phyloP scores from a whole-genome alignment of 352 stramenopile genomes.

The Globisporangium nodosum region DNA sequence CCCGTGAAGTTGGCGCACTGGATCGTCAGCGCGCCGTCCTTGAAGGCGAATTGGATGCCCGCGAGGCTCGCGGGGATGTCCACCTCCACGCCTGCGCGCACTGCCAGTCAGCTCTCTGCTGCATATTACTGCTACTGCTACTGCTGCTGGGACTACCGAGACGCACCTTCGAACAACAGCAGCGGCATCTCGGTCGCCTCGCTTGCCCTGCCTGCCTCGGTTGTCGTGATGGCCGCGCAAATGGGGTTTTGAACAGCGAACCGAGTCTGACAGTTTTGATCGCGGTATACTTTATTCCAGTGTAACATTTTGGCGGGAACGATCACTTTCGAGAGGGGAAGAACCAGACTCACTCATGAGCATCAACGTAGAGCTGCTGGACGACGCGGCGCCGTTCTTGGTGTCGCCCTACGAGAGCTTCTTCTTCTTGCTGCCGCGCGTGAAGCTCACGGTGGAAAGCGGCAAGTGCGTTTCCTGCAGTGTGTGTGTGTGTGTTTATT shows the following conservation, averaged over 20 bases:
- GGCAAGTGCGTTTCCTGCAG: constrained; percentile 45
- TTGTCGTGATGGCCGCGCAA: neutral
- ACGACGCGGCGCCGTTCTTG: constrained; percentile 51
- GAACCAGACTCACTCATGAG: constrained; percentile 37
- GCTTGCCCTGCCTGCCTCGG: neutral
- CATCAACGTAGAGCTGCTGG: constrained; percentile 70
- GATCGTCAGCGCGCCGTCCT: constrained; percentile 51
- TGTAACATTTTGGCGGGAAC: neutral
- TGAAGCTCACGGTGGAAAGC: constrained; percentile 73
- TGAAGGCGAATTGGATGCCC: constrained; percentile 66
- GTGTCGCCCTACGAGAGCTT: constrained; percentile 78
- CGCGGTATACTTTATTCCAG: neutral
- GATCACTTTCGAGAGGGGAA: neutral
- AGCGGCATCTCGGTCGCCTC: constrained; percentile 38
- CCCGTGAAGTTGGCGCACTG: constrained; percentile 72
- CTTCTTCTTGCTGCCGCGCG: constrained; percentile 67
- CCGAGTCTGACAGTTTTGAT: no score
- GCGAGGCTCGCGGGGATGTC: constrained; percentile 53
- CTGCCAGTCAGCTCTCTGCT: neutral
- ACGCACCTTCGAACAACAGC: constrained; percentile 64
- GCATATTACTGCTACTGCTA: neutral
- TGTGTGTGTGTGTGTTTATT: neutral
- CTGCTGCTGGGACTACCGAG: neutral
- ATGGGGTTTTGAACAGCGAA: neutral
- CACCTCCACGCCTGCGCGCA: constrained; percentile 51